These are phyloP conservation scores for Colletotrichum destructivum DNA, from an alignment of 2,329 filamentous ascomycete genomes.

Conservation along the genomic window DNA sequence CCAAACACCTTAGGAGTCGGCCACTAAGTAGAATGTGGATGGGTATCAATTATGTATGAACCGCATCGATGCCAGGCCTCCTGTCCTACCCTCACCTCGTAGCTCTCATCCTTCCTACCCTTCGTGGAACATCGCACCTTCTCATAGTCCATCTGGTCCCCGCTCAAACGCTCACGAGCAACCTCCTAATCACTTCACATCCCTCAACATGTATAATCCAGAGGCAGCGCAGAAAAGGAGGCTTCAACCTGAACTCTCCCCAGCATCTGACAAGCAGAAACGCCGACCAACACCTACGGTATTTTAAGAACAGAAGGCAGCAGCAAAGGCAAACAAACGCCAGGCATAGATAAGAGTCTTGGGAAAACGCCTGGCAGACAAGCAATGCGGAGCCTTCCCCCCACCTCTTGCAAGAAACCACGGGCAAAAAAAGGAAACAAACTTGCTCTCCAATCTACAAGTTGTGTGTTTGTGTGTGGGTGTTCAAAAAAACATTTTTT, in stretches of 20 bases:
- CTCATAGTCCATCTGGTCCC: not conserved
- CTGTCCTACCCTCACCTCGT: not conserved
- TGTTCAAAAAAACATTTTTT: slow-evolving; percentile 13
- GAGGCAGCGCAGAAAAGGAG: not conserved
- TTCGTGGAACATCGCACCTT: not conserved
- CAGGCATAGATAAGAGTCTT: not conserved
- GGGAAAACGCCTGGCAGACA: slow-evolving; percentile 2
- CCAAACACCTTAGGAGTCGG: slow-evolving; percentile 55
- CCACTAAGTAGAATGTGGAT: slow-evolving; percentile 62
- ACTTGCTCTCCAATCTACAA: not conserved
- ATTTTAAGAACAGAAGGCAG: not conserved
- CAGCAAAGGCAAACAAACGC: not conserved
- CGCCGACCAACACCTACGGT: not conserved
- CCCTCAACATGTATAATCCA: not conserved
- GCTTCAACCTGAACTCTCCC: not conserved
- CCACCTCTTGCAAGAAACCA: not conserved
- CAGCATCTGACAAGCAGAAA: not conserved
- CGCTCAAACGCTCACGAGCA: no score
- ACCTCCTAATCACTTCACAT: not conserved
- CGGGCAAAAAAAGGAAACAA: not conserved
- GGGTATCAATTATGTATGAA: slow-evolving; percentile 38
- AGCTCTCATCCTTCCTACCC: not conserved
- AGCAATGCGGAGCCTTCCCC: not conserved
- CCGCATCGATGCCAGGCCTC: not conserved
- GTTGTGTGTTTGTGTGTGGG: not conserved